phyloP scores from a whole-genome alignment of 1,284 basidiomycete genomes.

The Ganoderma meredithae region DNA sequence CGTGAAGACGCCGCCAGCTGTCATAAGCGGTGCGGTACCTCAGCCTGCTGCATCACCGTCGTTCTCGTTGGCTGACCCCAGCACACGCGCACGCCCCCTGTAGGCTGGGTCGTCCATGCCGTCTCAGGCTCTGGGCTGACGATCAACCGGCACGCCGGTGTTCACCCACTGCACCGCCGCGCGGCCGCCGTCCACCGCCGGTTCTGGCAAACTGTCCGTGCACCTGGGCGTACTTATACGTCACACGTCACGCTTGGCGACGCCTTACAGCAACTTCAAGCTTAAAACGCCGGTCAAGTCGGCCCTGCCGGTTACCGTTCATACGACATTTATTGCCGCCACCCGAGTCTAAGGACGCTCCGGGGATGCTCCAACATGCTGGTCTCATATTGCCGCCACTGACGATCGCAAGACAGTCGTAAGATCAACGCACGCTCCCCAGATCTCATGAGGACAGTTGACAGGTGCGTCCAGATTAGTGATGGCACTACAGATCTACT shows the following conservation, averaged over 20 bases:
- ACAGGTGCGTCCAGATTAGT: background rate
- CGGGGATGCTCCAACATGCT: background rate
- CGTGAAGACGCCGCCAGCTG: background rate
- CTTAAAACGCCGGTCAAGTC: background rate
- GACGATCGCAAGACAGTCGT: background rate
- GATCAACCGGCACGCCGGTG: constrained; percentile 13
- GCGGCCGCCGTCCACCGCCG: background rate
- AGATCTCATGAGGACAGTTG: background rate
- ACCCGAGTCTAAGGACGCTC: background rate
- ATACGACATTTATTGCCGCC: background rate
- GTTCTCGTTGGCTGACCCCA: background rate
- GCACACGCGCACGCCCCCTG: constrained; percentile 24
- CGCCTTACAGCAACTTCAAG: background rate
- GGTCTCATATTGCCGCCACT: background rate
- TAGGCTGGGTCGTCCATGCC: constrained; percentile 13
- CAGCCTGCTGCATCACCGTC: background rate
- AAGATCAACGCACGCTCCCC: background rate
- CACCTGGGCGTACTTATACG: background rate
- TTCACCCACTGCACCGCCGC: constrained; percentile 14
- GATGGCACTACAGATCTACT: background rate
- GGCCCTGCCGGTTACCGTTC: background rate
- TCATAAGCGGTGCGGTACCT: background rate
- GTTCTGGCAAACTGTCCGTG: background rate
- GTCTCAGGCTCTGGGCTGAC: constrained; percentile 17
- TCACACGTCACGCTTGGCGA: background rate